phyloP scores from a whole-genome alignment of 2,329 filamentous ascomycete species.

The Tolypocladium paradoxum region DNA sequence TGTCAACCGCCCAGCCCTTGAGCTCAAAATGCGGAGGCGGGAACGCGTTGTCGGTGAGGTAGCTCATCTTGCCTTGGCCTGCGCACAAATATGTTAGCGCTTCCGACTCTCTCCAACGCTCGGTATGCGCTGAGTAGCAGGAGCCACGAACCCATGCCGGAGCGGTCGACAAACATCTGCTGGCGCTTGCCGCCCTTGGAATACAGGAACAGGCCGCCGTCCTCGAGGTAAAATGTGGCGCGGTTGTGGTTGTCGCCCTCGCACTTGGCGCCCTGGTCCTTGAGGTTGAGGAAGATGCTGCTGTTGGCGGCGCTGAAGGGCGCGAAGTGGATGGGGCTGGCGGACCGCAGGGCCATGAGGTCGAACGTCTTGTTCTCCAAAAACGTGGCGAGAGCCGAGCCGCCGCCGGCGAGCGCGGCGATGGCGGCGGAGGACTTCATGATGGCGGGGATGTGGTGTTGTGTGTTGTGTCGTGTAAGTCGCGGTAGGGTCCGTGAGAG shows the following conservation, averaged over 20 bases:
- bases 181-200: slow-evolving; percentile 29
- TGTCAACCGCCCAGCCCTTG: slow-evolving; percentile 34
- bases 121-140: neutral
- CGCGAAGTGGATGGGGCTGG: slow-evolving; percentile 35
- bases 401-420: slow-evolving; percentile 13
- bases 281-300: slow-evolving; percentile 32
- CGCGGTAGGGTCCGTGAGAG: neutral
- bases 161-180: slow-evolving; percentile 42
- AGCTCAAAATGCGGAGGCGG: slow-evolving; percentile 31
- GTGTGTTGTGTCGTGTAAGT: neutral
- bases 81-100: slow-evolving; percentile 1
- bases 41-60: slow-evolving; percentile 33
- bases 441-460: slow-evolving; percentile 2
- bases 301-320: slow-evolving; percentile 31
- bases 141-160: slow-evolving; percentile 41
- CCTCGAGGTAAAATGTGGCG: slow-evolving; percentile 40
- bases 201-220: slow-evolving; percentile 37
- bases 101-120: neutral
- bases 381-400: slow-evolving; percentile 17
- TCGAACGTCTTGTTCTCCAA: slow-evolving; percentile 28
- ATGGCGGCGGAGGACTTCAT: slow-evolving; percentile 19
- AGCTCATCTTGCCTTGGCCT: slow-evolving; percentile 44
- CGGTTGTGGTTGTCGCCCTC: slow-evolving; percentile 23
- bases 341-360: slow-evolving; percentile 38
- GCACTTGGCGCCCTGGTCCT: slow-evolving; percentile 38